Conservation (phyloP, 352 stramenopile species). For the Phytophthora citrophthora region DNA sequence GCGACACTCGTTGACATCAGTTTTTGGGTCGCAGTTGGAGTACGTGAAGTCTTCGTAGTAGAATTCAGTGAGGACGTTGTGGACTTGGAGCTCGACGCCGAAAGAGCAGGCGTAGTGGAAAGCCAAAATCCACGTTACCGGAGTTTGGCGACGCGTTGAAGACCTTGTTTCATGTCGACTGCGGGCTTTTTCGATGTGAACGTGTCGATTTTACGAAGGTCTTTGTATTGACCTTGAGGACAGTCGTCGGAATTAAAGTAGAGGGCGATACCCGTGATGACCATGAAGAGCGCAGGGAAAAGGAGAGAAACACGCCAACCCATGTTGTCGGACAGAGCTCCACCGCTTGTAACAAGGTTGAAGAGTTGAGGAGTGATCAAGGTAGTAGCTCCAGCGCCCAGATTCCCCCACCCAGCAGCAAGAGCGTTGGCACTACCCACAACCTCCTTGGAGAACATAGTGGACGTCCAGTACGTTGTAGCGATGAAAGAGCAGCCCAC, state of each 20-base stretch:
- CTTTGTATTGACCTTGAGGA: slow-evolving; percentile 92
- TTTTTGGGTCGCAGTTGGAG: slow-evolving; percentile 46
- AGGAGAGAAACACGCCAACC: slow-evolving; percentile 93
- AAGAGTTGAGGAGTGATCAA: slow-evolving; percentile 91
- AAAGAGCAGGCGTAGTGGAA: slow-evolving; percentile 95
- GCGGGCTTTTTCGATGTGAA: slow-evolving; percentile 27
- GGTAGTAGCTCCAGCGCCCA: slow-evolving; percentile 90
- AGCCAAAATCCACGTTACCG: slow-evolving; percentile 90
- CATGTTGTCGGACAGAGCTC: slow-evolving; percentile 61
- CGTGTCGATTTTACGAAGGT: slow-evolving; percentile 53
- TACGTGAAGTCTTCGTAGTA: slow-evolving; percentile 90
- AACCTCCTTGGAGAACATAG: slow-evolving; percentile 94
- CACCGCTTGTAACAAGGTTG: slow-evolving; percentile 77
- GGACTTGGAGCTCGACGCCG: slow-evolving; percentile 94
- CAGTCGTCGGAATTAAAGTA: slow-evolving; percentile 90
- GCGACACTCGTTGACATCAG: slow-evolving; percentile 35
- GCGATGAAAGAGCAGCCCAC: slow-evolving; percentile 94
- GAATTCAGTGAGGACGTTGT: slow-evolving; percentile 93
- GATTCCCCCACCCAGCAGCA: slow-evolving; percentile 94
- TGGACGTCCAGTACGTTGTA: slow-evolving; percentile 93
- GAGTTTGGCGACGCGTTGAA: slow-evolving; percentile 51
- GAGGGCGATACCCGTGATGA: slow-evolving; percentile 69
- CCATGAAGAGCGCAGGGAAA: slow-evolving; percentile 87
- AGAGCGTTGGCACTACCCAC: slow-evolving; percentile 94
- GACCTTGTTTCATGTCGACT: slow-evolving; percentile 38